These are phyloP conservation scores for Gaeumannomyces tritici DNA, from an alignment of 2,329 filamentous ascomycete genomes.

Conservation along the genomic window DNA sequence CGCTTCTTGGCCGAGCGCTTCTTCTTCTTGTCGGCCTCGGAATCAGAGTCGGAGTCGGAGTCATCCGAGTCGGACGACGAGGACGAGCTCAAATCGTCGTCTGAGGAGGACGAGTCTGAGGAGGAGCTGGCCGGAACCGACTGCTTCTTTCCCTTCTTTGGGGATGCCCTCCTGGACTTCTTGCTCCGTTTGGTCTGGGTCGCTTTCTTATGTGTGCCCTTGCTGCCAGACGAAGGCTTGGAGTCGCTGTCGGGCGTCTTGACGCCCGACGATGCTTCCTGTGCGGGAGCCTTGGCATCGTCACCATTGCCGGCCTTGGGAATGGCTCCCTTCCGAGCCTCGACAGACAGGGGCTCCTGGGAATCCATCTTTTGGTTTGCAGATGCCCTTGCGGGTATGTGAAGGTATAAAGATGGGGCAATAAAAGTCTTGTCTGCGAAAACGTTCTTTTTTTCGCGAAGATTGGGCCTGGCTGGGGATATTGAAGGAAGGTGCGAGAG, in stretches of 20 bases:
- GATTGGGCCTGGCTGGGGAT: neutral
- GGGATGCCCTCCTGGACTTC: conserved; percentile 8
- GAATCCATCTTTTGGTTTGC: neutral
- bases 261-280: conserved; percentile 7
- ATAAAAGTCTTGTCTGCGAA: too few relatives aligned
- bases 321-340: conserved; percentile 13
- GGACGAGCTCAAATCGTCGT: conserved; percentile 9
- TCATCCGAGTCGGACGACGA: conserved; percentile 13
- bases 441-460: neutral
- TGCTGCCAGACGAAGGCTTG: conserved; percentile 7
- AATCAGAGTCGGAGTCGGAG: conserved; percentile 14
- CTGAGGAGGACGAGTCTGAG: conserved; percentile 2
- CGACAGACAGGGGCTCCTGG: neutral
- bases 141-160: neutral
- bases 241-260: conserved; percentile 14
- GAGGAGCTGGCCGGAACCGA: neutral
- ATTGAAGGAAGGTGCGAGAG: neutral
- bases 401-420: neutral
- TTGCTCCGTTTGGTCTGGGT: conserved; percentile 15
- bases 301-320: conserved; percentile 11
- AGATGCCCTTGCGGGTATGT: neutral
- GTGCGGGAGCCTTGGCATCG: conserved; percentile 13
- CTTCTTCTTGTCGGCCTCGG: conserved; percentile 18
- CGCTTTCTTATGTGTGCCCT: conserved; percentile 11
- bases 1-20: conserved; percentile 17